Base-by-base conservation (phyloP, 441 rosid species). In the Arabidopsis lyrata region DNA sequence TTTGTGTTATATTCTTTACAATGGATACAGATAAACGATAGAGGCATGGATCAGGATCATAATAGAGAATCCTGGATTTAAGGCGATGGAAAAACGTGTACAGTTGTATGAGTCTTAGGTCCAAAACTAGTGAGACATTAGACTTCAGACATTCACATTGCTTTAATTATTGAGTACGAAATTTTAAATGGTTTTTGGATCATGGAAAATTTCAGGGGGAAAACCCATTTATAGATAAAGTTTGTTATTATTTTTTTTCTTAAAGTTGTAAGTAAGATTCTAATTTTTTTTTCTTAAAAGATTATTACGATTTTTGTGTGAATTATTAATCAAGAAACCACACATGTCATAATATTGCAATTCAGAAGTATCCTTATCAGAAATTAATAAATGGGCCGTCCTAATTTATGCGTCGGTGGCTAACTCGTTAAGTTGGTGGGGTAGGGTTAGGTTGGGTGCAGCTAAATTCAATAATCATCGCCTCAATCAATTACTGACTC, bases 371-470 rank as follows among this genome's bases (percentile, higher is more conserved):
- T 47, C 36, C 1, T 48, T 36, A 24, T 59, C 53, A 62, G 13
- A 41, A 52, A 20, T 56, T n/a, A 73, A 65, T 54, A 35, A 66
- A 57, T 18, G 72, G 58, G 24, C 72, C 66, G 32, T 73, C 66
- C 66, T 48, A 56, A 48, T 74, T 66, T 74, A 74, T 57, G 3
- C 0, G 72, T 47, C 77, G 77, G 77, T 74, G 72, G 42, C 27
- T 57, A 36, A 73, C 50, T 73, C 44, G 27, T 57, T 2, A 38
- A 18, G 50, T 5, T 1, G 35, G 77, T 64, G 44, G 77, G 72
- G 72, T 66, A 74, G 29, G 14, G 66, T 74, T 65, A 57, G 66
- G 77, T 65, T 29, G 45, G 66, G 66, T 65, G 66, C 60, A 24
- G 53, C 72, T 20, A 45, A 64, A 56, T 56, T 73, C 72, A 73